phyloP scores from a whole-genome alignment of 179 eudicot genomes.

The Silene vulgaris region DNA sequence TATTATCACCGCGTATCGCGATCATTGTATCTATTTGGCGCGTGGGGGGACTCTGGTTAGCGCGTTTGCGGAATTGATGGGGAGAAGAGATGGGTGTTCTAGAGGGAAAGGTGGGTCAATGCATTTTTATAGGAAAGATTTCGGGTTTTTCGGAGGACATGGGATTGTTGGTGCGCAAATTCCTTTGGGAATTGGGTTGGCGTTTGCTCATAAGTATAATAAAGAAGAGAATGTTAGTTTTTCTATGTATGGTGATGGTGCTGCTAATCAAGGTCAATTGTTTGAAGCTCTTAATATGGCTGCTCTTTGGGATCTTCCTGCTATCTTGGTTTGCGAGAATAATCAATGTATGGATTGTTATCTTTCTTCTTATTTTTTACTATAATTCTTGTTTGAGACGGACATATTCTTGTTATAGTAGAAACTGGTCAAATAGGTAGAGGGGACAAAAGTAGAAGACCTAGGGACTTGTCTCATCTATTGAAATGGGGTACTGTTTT shows the following conservation, averaged over 20 bases:
- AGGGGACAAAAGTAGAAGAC: no score
- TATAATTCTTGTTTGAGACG: no score
- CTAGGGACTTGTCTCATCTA: no score
- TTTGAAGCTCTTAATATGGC: conserved; percentile 96
- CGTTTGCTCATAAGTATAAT: conserved; percentile 84
- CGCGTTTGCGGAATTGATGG: conserved; percentile 78
- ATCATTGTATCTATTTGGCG: conserved; percentile 67
- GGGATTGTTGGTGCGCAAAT: conserved; percentile 94
- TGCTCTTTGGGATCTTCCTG: conserved; percentile 94
- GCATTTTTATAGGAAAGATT: conserved; percentile 79
- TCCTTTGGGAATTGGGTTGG: conserved; percentile 78
- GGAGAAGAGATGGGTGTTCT: conserved; percentile 67
- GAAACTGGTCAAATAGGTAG: no score
- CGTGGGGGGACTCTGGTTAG: conserved; percentile 67
- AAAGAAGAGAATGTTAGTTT: conserved; percentile 77
- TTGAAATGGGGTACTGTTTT: no score
- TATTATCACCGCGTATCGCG: conserved; percentile 80
- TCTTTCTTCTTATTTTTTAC: no score
- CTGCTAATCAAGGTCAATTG: conserved; percentile 91
- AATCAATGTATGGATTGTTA: conserved; percentile 63
- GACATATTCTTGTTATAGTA: no score
- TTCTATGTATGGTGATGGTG: conserved; percentile 91
- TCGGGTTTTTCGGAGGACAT: conserved; percentile 83
- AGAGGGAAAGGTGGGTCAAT: conserved; percentile 91
- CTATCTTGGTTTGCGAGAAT: conserved; percentile 83